Evolutionary conservation across 495 filamentous ascomycete genomes (phyloP), one percentile per base, ranked within the genome.

Genomic region (Hypoxylon intermedium): DNA sequence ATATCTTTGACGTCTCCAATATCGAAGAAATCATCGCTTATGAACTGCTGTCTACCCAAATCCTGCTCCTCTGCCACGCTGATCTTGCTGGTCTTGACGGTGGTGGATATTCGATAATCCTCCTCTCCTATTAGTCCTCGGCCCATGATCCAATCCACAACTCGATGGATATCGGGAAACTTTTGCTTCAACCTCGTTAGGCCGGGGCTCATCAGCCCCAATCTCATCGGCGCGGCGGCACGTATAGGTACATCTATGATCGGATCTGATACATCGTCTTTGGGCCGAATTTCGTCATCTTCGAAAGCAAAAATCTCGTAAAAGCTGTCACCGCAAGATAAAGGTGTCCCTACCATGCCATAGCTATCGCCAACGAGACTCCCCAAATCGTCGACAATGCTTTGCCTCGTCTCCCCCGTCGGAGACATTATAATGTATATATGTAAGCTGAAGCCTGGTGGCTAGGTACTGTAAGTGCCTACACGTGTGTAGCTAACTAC

Each of bases 1-100:
- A 61, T 64, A 31, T 69, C 67, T 9, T 61, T 52, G 9, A 69
- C 60, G n/a, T 69, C 67, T n/a, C 63, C 53, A 11, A 69, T 69
- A 5, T 67, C 67, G 44, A 64, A 5, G 28, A 48, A 61, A 9
- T 66, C 63, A 1, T 67, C 63, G 18, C 45, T 52, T 43, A 53
- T n/a, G 1, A 15, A 6, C 13, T 30, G 26, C 13, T 26, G 36
- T 30, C 5, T 36, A 3, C 37, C 36, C 2, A 12, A 1, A 24
- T 37, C 9, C n/a, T 31, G 23, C 11, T 45, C 37, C 5, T 57
- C 33, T 26, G 6, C 31, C 9, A 7, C 3, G 4, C 6, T 26
- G 26, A 2, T 12, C 48, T 49, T 13, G 0, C 20, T 19, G 19
- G 16, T 12, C 13, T 16, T 21, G 11, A 12, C 37, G 31, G 46